Percentiles rank a stretch among this genome's conserved stretches.
These are phyloP conservation scores for Linderniella brevidens DNA, from an alignment of 257 asterid species.

Conservation along the genomic window DNA sequence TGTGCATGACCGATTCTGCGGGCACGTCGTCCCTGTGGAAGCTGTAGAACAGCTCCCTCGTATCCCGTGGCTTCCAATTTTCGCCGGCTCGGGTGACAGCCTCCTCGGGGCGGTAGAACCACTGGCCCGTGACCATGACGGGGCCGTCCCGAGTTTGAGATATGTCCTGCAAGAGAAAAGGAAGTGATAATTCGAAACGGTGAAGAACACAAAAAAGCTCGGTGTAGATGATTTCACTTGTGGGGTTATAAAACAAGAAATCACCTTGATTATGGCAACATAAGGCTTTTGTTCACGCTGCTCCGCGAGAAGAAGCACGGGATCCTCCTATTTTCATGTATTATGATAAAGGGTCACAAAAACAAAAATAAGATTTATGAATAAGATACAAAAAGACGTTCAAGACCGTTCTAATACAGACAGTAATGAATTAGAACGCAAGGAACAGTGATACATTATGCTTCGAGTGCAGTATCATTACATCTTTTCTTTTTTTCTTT, in stretches of 20 bases:
- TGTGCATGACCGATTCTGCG: slow-evolving; percentile 86
- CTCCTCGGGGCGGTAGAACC: slow-evolving; percentile 95
- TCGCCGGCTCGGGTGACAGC: slow-evolving; percentile 58
- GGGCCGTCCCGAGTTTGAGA: slow-evolving; percentile 24
- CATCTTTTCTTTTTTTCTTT: no score
- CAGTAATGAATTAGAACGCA: no score
- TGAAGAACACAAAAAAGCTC: no score
- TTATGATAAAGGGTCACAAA: slow-evolving; percentile 5
- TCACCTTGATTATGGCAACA: slow-evolving; percentile 89
- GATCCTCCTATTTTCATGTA: slow-evolving; percentile 53
- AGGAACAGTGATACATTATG: no score
- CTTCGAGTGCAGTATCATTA: no score
- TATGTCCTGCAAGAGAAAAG: slow-evolving; percentile 38
- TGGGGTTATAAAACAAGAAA: not conserved
- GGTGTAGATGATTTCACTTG: no score
- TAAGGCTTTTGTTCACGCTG: slow-evolving; percentile 48
- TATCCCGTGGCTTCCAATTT: slow-evolving; percentile 47
- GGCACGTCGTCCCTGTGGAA: slow-evolving; percentile 75
- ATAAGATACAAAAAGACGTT: no score
- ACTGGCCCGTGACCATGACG: slow-evolving; percentile 55
- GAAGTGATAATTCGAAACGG: no score
- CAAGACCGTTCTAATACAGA: no score
- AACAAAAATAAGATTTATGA: no score
- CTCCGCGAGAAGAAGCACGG: slow-evolving; percentile 73
- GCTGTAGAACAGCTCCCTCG: slow-evolving; percentile 71